Conservation (phyloP, 345 rosid species). For the Nephelium lappaceum region DNA sequence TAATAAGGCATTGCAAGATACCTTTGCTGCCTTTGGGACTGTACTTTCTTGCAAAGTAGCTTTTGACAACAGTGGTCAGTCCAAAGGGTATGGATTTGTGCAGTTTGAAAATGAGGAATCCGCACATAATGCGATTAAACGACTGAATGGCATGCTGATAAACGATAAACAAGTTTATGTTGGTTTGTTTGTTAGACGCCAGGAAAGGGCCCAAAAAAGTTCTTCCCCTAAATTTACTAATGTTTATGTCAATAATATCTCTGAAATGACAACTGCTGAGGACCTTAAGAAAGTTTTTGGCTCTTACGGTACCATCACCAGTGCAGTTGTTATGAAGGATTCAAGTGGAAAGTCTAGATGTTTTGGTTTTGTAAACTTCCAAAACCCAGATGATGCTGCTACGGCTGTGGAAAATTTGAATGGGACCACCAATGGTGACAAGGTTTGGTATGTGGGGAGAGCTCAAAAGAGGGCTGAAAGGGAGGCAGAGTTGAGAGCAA, state of each 20-base stretch:
- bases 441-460: constrained; percentile 67
- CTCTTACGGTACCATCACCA: constrained; percentile 55
- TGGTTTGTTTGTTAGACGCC: constrained; percentile 55
- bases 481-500: constrained; percentile 60
- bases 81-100: constrained; percentile 68
- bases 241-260: constrained; percentile 67
- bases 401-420: constrained; percentile 62
- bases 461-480: constrained; percentile 76
- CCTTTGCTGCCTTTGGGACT: constrained; percentile 55
- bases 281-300: constrained; percentile 63
- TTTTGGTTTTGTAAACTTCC: constrained; percentile 76
- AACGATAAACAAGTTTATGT: constrained; percentile 69
- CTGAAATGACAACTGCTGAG: constrained; percentile 55
- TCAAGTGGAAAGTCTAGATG: constrained; percentile 62
- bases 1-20: constrained; percentile 59
- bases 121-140: constrained; percentile 54
- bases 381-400: constrained; percentile 59
- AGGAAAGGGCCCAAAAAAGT: constrained; percentile 42
- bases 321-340: constrained; percentile 65
- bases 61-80: constrained; percentile 42
- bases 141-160: constrained; percentile 64
- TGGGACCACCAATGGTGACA: constrained; percentile 47
- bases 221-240: constrained; percentile 54
- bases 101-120: constrained; percentile 69
- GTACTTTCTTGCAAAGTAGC: constrained; percentile 76